These are phyloP conservation scores for Hypoxylon rickii DNA, from an alignment of 495 filamentous ascomycete species.

Conservation along the genomic window DNA sequence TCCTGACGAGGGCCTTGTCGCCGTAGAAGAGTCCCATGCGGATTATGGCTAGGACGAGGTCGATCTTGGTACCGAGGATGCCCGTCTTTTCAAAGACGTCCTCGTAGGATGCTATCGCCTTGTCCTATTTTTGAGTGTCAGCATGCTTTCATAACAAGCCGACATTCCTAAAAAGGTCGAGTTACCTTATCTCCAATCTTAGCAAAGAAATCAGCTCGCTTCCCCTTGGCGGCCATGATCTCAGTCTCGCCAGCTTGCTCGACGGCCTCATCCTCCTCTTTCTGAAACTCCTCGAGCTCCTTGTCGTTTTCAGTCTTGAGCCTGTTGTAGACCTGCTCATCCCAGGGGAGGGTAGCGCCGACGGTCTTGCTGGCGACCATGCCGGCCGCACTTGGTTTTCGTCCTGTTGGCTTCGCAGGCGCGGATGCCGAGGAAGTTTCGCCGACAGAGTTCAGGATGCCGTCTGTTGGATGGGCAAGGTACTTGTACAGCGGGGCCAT, in stretches of 20 bases:
- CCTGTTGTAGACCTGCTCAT: slow-evolving; percentile 83
- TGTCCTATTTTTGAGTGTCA: slow-evolving; percentile 64
- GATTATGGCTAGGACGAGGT: slow-evolving; percentile 93
- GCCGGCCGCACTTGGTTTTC: slow-evolving; percentile 65
- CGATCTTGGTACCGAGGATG: slow-evolving; percentile 93
- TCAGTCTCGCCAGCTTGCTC: slow-evolving; percentile 97
- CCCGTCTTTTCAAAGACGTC: slow-evolving; percentile 91
- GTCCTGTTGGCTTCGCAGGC: slow-evolving; percentile 55
- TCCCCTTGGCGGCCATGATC: slow-evolving; percentile 87
- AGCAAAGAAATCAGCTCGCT: slow-evolving; percentile 94
- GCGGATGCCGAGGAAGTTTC: slow-evolving; percentile 65
- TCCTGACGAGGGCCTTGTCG: slow-evolving; percentile 87
- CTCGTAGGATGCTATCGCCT: slow-evolving; percentile 89
- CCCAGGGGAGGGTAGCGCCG: slow-evolving; percentile 79
- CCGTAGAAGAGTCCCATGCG: slow-evolving; percentile 94
- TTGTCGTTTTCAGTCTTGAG: slow-evolving; percentile 86
- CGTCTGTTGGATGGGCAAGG: slow-evolving; percentile 91
- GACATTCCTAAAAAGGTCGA: not conserved
- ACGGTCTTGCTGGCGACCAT: slow-evolving; percentile 71
- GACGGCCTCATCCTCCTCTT: slow-evolving; percentile 91
- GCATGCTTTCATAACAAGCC: not conserved
- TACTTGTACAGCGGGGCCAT: slow-evolving; percentile 97
- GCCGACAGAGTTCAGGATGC: slow-evolving; percentile 78
- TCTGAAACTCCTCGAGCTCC: slow-evolving; percentile 88
- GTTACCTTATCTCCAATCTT: slow-evolving; percentile 91